Percentiles rank a stretch among this genome's conserved stretches.
phyloP scores from a whole-genome alignment of 192 early-diverging fungal genomes.

The Coemansia sp. region DNA sequence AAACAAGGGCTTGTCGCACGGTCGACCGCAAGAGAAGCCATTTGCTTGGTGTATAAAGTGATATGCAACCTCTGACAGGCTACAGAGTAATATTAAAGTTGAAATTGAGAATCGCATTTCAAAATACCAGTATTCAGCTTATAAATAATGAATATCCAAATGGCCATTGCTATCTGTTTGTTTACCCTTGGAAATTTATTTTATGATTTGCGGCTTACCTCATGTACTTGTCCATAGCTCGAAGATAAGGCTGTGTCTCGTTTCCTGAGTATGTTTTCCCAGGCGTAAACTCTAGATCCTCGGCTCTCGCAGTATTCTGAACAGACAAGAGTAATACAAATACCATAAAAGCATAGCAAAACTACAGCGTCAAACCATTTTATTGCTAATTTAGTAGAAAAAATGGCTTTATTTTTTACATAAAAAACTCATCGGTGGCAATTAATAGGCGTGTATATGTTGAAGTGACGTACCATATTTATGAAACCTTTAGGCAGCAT shows the following conservation, averaged over 20 bases:
- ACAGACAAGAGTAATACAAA: neutral
- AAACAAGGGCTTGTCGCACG: slow-evolving; percentile 22
- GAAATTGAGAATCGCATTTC: neutral
- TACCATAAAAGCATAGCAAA: neutral
- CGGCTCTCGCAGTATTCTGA: slow-evolving; percentile 2
- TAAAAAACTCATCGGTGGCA: too few species aligned
- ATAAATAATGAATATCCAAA: too few species aligned
- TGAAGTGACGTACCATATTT: too few species aligned
- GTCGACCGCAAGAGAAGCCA: slow-evolving; percentile 39
- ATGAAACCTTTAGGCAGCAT: neutral
- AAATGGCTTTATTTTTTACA: too few species aligned
- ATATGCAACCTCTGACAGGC: slow-evolving; percentile 39
- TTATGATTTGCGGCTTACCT: slow-evolving; percentile 19
- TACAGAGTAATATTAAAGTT: slow-evolving; percentile 11
- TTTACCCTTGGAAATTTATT: neutral
- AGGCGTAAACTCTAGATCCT: slow-evolving; percentile 41
- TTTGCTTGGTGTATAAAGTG: slow-evolving; percentile 42
- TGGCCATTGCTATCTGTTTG: too few species aligned
- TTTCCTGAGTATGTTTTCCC: slow-evolving; percentile 44
- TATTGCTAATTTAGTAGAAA: too few species aligned
- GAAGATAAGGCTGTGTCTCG: slow-evolving; percentile 29
- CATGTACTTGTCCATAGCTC: slow-evolving; percentile 51
- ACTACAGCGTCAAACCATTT: neutral
- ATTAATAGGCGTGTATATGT: too few species aligned
- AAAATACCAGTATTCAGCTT: too few species aligned